Evolutionary conservation across 2,329 filamentous ascomycete species (phyloP).

Genomic region (Fusarium continuum): DNA sequence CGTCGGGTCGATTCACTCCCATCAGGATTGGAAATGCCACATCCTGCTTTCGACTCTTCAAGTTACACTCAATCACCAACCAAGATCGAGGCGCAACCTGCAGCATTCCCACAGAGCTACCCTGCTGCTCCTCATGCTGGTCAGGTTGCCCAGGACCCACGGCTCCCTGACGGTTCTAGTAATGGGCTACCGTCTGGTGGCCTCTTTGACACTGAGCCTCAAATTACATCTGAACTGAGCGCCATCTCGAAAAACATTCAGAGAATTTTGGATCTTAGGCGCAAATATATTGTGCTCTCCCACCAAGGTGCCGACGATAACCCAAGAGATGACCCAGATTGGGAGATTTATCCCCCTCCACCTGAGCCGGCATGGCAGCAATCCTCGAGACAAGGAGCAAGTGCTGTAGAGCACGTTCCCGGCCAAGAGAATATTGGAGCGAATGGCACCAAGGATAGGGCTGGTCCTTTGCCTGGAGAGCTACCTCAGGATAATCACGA

Average conservation of each 20-base stretch:
- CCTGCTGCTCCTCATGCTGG: conserved; percentile 4
- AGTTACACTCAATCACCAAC: conserved; percentile 18
- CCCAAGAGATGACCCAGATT: conserved; percentile 82
- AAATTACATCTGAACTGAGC: conserved; percentile 83
- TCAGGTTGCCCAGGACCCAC: conserved; percentile 20
- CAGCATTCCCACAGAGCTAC: conserved; percentile 6
- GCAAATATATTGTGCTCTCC: conserved; percentile 89
- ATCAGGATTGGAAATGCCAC: conserved; percentile 53
- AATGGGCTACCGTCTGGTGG: conserved; percentile 53
- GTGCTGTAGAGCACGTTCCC: conserved; percentile 23
- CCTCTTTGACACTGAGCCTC: conserved; percentile 75
- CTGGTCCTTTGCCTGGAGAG: conserved; percentile 8
- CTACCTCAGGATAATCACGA: conserved; percentile 40
- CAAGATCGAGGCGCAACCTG: conserved; percentile 19
- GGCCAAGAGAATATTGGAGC: conserved; percentile 31
- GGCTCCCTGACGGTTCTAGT: conserved; percentile 29
- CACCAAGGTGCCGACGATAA: conserved; percentile 85
- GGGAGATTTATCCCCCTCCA: conserved; percentile 90
- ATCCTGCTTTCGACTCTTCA: conserved; percentile 24
- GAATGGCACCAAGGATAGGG: conserved; percentile 21
- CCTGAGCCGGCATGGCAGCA: conserved; percentile 85
- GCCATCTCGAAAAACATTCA: conserved; percentile 92
- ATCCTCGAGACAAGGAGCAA: conserved; percentile 36
- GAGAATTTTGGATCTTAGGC: conserved; percentile 84
- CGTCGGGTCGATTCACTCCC: conserved; percentile 31